Base-by-base conservation (phyloP, 495 filamentous ascomycete genomes). In the Tuber brumale region DNA sequence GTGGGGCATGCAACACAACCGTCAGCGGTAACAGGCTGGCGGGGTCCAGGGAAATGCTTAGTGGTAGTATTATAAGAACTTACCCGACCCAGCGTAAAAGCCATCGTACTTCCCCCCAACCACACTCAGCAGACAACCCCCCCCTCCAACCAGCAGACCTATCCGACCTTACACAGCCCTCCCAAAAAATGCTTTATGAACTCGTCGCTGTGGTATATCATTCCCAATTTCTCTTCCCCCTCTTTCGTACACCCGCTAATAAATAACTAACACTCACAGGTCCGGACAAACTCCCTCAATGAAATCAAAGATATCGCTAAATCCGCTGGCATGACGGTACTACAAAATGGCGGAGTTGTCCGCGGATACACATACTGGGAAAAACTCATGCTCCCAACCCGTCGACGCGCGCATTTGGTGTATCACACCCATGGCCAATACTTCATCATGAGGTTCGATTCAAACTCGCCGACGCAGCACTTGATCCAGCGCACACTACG, bases 291-390 rank as follows among this genome's bases (percentile, higher is more conserved):
- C 87, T 93, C 89, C 83, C 86, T 97, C 80, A 86, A 87, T 82
- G 95, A 98, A 87, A 93, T 97, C 81, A 95, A 95, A 88, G 95
- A 99, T 86, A 94, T 99, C 85, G 94, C 94, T 84, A 90, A 90
- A 81, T 92, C 94, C 72, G 89, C 94, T 80, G 95, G 96, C 78
- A 87, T 89, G 70, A 88, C 94, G 57, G 89, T 99, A 85, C 92
- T 99, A 80, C 88, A 88, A 75, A 88, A 90, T 81, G 92, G 92
- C 84, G 95, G 95, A 85, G 94, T 97, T 42, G 90, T 99, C 83
- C 95, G 95, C 77, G 93, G 93, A 82, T 88, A 93, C 81, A 91
- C 90, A 74, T 98, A 99, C 87, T 99, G 95, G 95, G 96, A 96
- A 81, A 86, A 90, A 76, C 97, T 94, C 86, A 85, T 90, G 18